Conservation (phyloP, 2,329 filamentous ascomycete genomes). For the Sarocladiaceae sp. region DNA sequence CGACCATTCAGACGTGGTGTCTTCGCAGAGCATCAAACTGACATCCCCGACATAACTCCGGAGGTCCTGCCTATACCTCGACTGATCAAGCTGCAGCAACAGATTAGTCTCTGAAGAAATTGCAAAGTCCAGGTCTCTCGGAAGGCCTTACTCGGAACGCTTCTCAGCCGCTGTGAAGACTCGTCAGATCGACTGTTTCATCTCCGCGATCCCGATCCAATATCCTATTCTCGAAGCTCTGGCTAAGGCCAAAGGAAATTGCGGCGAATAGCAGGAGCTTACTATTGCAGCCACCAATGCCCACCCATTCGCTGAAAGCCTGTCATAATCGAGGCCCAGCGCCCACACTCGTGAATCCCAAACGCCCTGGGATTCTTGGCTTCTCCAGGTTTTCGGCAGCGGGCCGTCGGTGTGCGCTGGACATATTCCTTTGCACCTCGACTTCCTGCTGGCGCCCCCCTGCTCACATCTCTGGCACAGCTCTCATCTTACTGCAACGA, state of each 20-base stretch:
- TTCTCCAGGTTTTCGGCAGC: constrained; percentile 10
- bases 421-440: background rate
- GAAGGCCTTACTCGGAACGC: background rate
- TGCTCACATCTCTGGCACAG: too few relatives aligned
- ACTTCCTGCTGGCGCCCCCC: too few relatives aligned
- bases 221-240: background rate
- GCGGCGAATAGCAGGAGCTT: background rate
- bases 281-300: constrained; percentile 1
- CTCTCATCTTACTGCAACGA: background rate
- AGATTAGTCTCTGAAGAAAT: too few relatives aligned
- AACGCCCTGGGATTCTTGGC: background rate
- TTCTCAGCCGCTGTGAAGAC: background rate
- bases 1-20: too few relatives aligned
- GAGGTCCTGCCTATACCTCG: too few relatives aligned
- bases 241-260: background rate
- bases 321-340: background rate
- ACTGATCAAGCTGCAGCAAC: too few relatives aligned
- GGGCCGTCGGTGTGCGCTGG: constrained; percentile 7
- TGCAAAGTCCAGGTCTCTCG: too few relatives aligned
- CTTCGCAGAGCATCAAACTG: too few relatives aligned
- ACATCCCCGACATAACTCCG: too few relatives aligned
- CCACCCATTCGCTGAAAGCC: background rate
- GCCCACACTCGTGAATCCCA: constrained; percentile 3
- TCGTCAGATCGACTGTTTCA: constrained; percentile 3
- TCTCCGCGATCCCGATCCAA: background rate